Conservation (phyloP, 495 filamentous ascomycete genomes). For the Penicillium psychrofluorescens region DNA sequence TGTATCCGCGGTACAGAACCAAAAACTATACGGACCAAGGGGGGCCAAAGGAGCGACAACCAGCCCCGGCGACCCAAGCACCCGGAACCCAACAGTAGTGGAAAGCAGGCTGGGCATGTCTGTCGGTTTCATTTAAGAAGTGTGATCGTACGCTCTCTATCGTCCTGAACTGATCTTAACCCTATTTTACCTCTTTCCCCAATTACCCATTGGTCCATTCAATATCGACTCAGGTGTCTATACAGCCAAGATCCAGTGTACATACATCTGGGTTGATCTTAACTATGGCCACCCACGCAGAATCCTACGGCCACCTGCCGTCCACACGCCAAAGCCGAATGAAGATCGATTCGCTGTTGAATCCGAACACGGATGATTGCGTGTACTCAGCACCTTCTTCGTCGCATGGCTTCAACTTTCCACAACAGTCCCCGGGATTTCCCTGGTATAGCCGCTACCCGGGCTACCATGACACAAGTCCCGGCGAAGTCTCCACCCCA, state of each 20-base stretch:
- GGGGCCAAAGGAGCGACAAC: slow-evolving; percentile 20
- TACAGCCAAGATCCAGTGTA: too few species aligned
- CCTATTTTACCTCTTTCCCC: too few species aligned
- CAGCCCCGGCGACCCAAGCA: slow-evolving; percentile 11
- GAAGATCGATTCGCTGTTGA: slow-evolving; percentile 35
- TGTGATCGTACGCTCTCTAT: too few species aligned
- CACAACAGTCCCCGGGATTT: slow-evolving; percentile 17
- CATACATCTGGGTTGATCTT: too few species aligned
- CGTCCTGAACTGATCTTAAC: too few species aligned
- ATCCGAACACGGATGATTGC: slow-evolving; percentile 18
- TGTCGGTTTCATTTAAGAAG: slow-evolving; percentile 2
- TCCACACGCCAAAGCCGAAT: slow-evolving; percentile 28
- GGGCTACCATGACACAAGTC: slow-evolving; percentile 16
- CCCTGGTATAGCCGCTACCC: slow-evolving; percentile 22
- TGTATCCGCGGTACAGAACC: slow-evolving; percentile 21
- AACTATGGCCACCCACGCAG: slow-evolving; percentile 9
- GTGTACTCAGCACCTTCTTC: slow-evolving; percentile 8
- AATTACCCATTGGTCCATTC: too few species aligned
- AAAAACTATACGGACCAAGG: slow-evolving; percentile 1
- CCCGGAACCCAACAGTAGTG: slow-evolving; percentile 17
- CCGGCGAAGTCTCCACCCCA: slow-evolving; percentile 12
- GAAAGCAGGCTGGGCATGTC: slow-evolving; percentile 10
- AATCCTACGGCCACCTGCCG: slow-evolving; percentile 12
- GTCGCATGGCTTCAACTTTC: slow-evolving; percentile 9
- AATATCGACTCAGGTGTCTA: too few species aligned